Base-by-base conservation (phyloP, 176 grass and related monocot genomes). In the Elymus sibiricus region DNA sequence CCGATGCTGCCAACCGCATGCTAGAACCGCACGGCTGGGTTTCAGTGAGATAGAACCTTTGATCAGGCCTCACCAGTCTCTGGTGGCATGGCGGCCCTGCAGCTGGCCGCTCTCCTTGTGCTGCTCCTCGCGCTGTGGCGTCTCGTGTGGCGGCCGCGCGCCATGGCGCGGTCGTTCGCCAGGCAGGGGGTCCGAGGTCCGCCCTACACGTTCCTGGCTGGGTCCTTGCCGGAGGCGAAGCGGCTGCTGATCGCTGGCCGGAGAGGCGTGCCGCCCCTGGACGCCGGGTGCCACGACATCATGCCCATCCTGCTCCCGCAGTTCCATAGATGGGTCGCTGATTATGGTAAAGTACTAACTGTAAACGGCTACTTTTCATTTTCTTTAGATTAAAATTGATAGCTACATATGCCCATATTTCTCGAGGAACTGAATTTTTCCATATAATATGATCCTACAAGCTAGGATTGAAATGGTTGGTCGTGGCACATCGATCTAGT, bases 181-280 rank as follows among this genome's bases (percentile, higher is more conserved):
- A 6, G 73, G 69, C 88, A 93, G 78, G 92, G 92, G 10, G 3
- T 90, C 38, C 4, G 79, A 4, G 92, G 92, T 2, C 92, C 88
- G 4, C 11, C 59, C 5, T 90, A 90, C 83, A 56, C 44, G 40
- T 86, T 88, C 67, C 82, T 87, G 29, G 89, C 56, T 0, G 92
- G 92, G 31, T 90, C 86, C 1, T 2, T 90, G 72, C 62, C 22
- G 49, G 92, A 93, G 86, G 68, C 85, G 24, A 88, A 28, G 61
- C 69, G 74, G 49, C 78, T 93, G 28, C 26, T 66, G 6, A 40
- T 68, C 1, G 76, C 51, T 12, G 79, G 53, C 53, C 53, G 80
- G 49, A 64, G 80, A 65, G 24, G 38, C 13, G 17, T 85, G 16
- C 29, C 1, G 4, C 8, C 81, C 4, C 47, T 90, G 25, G 88